Evolutionary conservation across 352 stramenopile species (phyloP).

Genomic region (Phytophthora sansomeana): DNA sequence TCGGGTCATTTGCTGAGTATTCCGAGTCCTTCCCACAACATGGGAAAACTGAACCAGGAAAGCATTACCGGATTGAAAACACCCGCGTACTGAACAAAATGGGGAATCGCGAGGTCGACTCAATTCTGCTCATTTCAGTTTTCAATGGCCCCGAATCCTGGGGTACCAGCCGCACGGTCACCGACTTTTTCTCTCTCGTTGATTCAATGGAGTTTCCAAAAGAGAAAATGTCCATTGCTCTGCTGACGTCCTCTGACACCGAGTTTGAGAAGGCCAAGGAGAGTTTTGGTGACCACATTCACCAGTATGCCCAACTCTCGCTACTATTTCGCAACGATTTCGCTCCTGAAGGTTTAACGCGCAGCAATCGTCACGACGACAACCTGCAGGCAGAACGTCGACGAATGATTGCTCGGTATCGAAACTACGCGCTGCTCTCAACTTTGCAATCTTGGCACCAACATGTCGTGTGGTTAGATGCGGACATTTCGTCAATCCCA

Average conservation of each 20-base stretch:
- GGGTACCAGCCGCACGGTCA: conserved; percentile 26
- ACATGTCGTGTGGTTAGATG: conserved; percentile 55
- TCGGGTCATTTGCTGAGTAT: neutral
- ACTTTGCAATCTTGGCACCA: conserved; percentile 47
- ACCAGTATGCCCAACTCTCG: conserved; percentile 32
- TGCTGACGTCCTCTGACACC: conserved; percentile 42
- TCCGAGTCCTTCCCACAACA: conserved; percentile 25
- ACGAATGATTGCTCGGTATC: conserved; percentile 53
- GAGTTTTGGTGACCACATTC: conserved; percentile 24
- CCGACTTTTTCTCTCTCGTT: conserved; percentile 42
- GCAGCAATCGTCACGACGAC: conserved; percentile 41
- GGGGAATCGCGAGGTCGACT: conserved; percentile 17
- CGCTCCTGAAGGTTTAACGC: conserved; percentile 14
- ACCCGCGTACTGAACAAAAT: neutral
- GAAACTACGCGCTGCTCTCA: conserved; percentile 48
- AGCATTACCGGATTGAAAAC: conserved; percentile 28
- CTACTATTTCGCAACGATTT: conserved; percentile 53
- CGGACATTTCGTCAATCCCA: conserved; percentile 44
- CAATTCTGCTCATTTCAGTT: conserved; percentile 34
- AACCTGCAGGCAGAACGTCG: conserved; percentile 34
- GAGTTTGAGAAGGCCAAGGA: conserved; percentile 34
- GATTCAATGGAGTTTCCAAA: conserved; percentile 30
- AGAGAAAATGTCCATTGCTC: conserved; percentile 37
- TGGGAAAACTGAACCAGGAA: conserved; percentile 18
- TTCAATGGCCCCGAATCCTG: conserved; percentile 39